Evolutionary conservation across 805 yeast species (phyloP).

Genomic region (Scheffersomyces amazonensis): DNA sequence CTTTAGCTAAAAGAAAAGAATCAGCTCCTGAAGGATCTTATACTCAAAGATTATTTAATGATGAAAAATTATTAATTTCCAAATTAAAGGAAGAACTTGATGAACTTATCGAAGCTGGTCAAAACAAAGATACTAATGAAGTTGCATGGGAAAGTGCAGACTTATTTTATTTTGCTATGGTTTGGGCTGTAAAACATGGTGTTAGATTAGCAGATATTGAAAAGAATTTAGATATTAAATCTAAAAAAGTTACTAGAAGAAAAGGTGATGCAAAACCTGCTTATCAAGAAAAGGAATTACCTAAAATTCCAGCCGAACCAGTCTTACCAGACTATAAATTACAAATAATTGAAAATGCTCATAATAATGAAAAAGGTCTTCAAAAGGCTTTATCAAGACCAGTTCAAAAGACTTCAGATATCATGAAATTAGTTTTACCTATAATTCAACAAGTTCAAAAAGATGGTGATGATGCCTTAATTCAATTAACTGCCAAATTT

Average conservation of each 20-base stretch:
- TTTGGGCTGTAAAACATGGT: conserved; percentile 62
- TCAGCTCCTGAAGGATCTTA: conserved; percentile 93
- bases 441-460: conserved; percentile 74
- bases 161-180: conserved; percentile 56
- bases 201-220: conserved; percentile 81
- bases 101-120: conserved; percentile 82
- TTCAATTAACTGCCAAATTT: conserved; percentile 88
- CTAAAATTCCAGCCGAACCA: conserved; percentile 8
- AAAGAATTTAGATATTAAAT: conserved; percentile 76
- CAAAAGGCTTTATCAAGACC: conserved; percentile 79
- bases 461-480: conserved; percentile 81
- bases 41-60: conserved; percentile 83
- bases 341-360: conserved; percentile 39
- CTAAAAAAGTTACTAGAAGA: conserved; percentile 84
- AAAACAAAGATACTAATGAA: conserved; percentile 32
- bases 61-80: conserved; percentile 71
- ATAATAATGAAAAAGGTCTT: conserved; percentile 42
- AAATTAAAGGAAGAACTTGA: conserved; percentile 96
- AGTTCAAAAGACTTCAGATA: conserved; percentile 89
- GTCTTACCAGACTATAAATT: conserved; percentile 41
- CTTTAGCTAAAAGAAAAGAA: conserved; percentile 57
- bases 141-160: conserved; percentile 98
- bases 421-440: conserved; percentile 89
- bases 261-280: conserved; percentile 94
- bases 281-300: conserved; percentile 43